phyloP scores from a whole-genome alignment of 2,329 filamentous ascomycete genomes.

The Colletotrichum sp. region DNA sequence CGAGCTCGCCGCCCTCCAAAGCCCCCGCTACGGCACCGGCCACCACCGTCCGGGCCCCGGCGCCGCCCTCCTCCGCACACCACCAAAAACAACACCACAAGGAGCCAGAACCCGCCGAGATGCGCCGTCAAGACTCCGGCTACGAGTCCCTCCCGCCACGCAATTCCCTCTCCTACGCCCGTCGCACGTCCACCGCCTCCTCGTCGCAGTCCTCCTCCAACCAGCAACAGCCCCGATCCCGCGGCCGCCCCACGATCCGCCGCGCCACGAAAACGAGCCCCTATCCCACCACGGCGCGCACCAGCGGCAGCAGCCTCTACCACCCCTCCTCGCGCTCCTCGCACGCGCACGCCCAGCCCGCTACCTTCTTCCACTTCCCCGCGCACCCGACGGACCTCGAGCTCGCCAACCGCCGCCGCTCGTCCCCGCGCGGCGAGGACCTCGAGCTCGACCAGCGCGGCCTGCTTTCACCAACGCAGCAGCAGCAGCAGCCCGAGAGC shows the following conservation, averaged over 20 bases:
- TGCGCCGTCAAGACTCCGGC: conserved; percentile 63
- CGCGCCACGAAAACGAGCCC: conserved; percentile 44
- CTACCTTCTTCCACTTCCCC: conserved; percentile 56
- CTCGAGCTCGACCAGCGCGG: conserved; percentile 26
- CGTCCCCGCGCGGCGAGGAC: background rate
- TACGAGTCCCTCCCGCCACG: conserved; percentile 57
- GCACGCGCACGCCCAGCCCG: conserved; percentile 27
- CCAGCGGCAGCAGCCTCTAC: conserved; percentile 12
- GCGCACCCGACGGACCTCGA: conserved; percentile 41
- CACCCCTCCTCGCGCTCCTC: conserved; percentile 9
- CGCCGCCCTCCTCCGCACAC: background rate
- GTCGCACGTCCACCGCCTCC: conserved; percentile 39
- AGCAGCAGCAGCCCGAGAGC: conserved; percentile 17
- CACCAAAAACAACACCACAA: conserved; percentile 11
- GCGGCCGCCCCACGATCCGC: conserved; percentile 45
- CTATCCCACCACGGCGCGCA: conserved; percentile 13
- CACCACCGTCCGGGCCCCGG: conserved; percentile 2
- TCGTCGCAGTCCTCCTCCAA: conserved; percentile 29
- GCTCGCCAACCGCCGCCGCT: background rate
- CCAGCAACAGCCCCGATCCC: conserved; percentile 31
- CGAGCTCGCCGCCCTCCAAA: conserved; percentile 32
- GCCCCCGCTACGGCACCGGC: conserved; percentile 20
- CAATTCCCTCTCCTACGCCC: conserved; percentile 37
- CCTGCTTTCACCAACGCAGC: background rate
- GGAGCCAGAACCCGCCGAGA: conserved; percentile 39